Percentiles rank a stretch among this genome's conserved stretches.
Conservation (phyloP, 805 yeast genomes). For the Candida awuae region DNA sequence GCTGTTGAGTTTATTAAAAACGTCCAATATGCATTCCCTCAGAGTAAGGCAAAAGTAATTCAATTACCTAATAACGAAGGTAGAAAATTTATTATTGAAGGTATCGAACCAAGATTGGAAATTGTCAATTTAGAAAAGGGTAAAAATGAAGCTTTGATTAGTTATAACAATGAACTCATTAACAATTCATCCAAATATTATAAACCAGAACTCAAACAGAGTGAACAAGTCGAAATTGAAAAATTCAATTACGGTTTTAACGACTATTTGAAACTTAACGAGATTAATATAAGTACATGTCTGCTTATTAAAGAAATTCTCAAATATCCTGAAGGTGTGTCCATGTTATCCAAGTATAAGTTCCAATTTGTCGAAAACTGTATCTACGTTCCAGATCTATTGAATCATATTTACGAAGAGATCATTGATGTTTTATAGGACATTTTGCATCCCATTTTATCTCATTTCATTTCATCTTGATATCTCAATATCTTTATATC, state of each 20-base stretch:
- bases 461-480: too few species aligned
- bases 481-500: too few species aligned
- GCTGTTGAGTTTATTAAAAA: constrained; percentile 97
- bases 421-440: constrained; percentile 8
- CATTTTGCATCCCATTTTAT: background rate
- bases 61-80: constrained; percentile 47
- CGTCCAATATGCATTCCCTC: constrained; percentile 80
- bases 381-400: constrained; percentile 30
- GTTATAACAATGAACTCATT: constrained; percentile 6
- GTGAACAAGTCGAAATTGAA: constrained; percentile 25
- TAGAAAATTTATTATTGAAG: constrained; percentile 84
- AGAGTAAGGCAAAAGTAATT: constrained; percentile 90
- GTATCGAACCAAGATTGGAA: constrained; percentile 76
- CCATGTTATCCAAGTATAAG: constrained; percentile 26
- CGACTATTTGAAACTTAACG: constrained; percentile 30
- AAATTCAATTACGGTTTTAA: constrained; percentile 27
- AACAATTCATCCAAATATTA: constrained; percentile 11
- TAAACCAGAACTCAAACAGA: constrained; percentile 15
- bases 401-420: constrained; percentile 21
- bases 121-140: constrained; percentile 44
- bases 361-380: constrained; percentile 27
- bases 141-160: constrained; percentile 31
- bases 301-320: constrained; percentile 31
- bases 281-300: constrained; percentile 33
- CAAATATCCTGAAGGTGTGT: constrained; percentile 26